Evolutionary conservation across 805 yeast species (phyloP).

Genomic region (Candida alai): DNA sequence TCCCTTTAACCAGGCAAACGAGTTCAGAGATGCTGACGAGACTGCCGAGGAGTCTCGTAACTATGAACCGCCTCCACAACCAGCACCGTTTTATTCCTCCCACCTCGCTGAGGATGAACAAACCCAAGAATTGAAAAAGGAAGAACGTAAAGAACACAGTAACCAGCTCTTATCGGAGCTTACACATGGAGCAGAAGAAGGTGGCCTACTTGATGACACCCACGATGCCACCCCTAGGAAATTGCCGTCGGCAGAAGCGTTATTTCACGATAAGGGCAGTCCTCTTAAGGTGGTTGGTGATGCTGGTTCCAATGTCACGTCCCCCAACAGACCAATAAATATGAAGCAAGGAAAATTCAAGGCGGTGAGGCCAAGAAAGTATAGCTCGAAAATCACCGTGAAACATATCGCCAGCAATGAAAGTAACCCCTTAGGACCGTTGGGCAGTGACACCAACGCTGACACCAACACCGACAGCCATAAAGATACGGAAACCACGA

Average conservation of each 20-base stretch:
- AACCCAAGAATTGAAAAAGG: constrained; percentile 30
- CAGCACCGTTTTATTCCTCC: constrained; percentile 4
- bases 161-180: constrained; percentile 40
- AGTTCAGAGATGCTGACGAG: constrained; percentile 14
- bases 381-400: constrained; percentile 25
- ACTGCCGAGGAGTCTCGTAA: constrained; percentile 7
- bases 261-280: constrained; percentile 30
- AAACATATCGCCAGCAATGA: constrained; percentile 20
- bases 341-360: constrained; percentile 28
- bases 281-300: constrained; percentile 19
- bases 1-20: constrained; percentile 8
- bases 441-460: constrained; percentile 18
- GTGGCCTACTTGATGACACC: constrained; percentile 15
- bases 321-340: constrained; percentile 17
- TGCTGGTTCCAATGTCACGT: constrained; percentile 8
- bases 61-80: constrained; percentile 5
- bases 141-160: constrained; percentile 28
- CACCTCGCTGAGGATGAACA: constrained; percentile 17
- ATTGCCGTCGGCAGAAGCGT: constrained; percentile 19
- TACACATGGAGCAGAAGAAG: constrained; percentile 30
- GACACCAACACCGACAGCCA: too few relatives aligned
- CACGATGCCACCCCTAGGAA: constrained; percentile 14
- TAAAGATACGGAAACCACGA: too few relatives aligned
- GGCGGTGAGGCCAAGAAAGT: constrained; percentile 29
- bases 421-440: constrained; percentile 25